phyloP scores from a whole-genome alignment of 2,329 filamentous ascomycete genomes.

The Pezicula radicicola region DNA sequence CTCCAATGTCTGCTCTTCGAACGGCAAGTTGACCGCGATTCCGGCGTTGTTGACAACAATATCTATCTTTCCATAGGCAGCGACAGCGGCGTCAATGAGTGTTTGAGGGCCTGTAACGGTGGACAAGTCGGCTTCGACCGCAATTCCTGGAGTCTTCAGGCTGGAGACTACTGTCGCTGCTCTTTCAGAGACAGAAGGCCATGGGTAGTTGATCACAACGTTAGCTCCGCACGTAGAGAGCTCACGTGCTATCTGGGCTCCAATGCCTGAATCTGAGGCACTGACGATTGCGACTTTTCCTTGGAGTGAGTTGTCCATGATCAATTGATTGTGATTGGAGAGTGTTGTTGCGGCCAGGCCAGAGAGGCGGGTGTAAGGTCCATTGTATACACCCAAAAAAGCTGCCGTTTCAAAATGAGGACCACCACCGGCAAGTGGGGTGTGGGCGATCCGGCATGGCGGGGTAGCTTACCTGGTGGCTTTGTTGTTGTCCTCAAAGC shows the following conservation, averaged over 20 bases:
- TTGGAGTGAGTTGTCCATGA: conserved; percentile 34
- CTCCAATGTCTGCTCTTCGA: conserved; percentile 34
- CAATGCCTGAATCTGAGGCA: conserved; percentile 41
- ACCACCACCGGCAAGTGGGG: neutral
- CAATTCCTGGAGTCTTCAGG: conserved; percentile 29
- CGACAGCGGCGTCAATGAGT: conserved; percentile 33
- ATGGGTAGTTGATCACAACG: conserved; percentile 48
- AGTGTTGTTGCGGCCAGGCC: neutral
- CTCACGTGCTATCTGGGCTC: conserved; percentile 40
- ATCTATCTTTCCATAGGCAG: conserved; percentile 35
- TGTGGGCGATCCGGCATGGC: neutral
- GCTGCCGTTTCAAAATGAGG: no score
- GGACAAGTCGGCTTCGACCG: conserved; percentile 40
- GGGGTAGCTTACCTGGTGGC: neutral
- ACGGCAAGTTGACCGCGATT: conserved; percentile 33
- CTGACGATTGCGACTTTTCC: conserved; percentile 53
- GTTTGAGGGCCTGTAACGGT: conserved; percentile 32
- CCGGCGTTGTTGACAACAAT: conserved; percentile 45
- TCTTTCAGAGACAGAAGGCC: conserved; percentile 22
- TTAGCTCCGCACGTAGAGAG: conserved; percentile 42
- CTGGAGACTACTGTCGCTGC: conserved; percentile 25
- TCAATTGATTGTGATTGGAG: neutral
- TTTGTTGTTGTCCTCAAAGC: neutral
- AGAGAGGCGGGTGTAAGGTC: no score
- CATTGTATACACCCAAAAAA: no score